phyloP scores from a whole-genome alignment of 176 grass and related monocot species.

The barley (Hordeum vulgare) region DNA sequence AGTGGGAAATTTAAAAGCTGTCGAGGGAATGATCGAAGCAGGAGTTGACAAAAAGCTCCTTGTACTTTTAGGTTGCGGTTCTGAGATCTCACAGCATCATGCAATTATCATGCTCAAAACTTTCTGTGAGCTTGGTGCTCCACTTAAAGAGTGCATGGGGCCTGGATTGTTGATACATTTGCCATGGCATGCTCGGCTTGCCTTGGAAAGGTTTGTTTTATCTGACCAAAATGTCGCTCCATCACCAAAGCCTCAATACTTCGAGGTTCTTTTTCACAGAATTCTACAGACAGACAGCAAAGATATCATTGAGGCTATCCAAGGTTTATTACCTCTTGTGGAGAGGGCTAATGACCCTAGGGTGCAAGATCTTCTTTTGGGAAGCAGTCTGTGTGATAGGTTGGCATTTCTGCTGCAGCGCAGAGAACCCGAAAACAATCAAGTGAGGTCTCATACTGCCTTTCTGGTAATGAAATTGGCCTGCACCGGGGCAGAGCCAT shows the following conservation, averaged over 20 bases:
- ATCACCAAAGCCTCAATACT: conserved; percentile 46
- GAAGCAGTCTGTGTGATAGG: conserved; percentile 50
- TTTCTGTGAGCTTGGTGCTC: conserved; percentile 62
- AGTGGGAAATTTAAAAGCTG: conserved; percentile 53
- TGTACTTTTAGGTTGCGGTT: conserved; percentile 49
- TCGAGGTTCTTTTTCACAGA: conserved; percentile 49
- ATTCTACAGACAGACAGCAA: conserved; percentile 49
- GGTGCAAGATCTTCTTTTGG: conserved; percentile 58
- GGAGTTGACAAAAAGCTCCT: conserved; percentile 75
- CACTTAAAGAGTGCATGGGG: conserved; percentile 49
- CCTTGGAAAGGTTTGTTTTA: conserved; percentile 66
- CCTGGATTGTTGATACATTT: conserved; percentile 53
- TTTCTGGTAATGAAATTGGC: conserved; percentile 74
- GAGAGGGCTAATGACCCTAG: conserved; percentile 63
- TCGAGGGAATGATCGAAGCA: conserved; percentile 57
- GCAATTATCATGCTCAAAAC: conserved; percentile 55
- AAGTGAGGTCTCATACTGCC: conserved; percentile 44
- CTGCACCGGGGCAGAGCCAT: conserved; percentile 54
- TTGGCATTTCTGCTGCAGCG: conserved; percentile 42
- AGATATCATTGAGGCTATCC: conserved; percentile 55
- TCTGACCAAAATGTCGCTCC: conserved; percentile 31
- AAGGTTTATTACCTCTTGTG: conserved; percentile 57
- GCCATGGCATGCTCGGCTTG: conserved; percentile 69
- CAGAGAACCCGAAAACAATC: conserved; percentile 36
- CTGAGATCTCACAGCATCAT: conserved; percentile 62